Percentiles rank a stretch among this genome's conserved stretches.
These are phyloP conservation scores for Clarireedia homoeocarpa DNA, from an alignment of 2,329 filamentous ascomycete genomes.

Conservation along the genomic window DNA sequence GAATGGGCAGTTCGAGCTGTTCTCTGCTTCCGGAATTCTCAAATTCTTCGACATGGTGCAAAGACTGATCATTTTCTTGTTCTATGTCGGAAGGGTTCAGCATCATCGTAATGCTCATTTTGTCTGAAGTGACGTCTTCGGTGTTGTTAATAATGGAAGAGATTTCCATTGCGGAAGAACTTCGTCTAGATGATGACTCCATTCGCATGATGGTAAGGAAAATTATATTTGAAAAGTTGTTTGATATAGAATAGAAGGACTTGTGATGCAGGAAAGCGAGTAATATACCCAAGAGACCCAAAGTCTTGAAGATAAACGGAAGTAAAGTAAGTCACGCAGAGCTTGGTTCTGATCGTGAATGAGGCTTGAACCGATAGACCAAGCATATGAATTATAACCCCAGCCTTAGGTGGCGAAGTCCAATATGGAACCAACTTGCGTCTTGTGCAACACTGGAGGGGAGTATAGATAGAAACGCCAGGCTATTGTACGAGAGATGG, in stretches of 20 bases:
- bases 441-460: not conserved
- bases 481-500: not conserved
- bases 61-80: not conserved
- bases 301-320: not conserved
- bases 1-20: not conserved
- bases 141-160: not conserved
- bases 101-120: slow-evolving; percentile 1
- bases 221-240: not conserved
- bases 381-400: not conserved
- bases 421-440: slow-evolving; percentile 2
- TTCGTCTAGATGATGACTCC: not conserved
- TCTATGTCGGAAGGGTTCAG: not conserved
- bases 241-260: not conserved
- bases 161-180: slow-evolving; percentile 2
- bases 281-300: not conserved
- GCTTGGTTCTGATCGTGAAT: not conserved
- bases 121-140: not conserved
- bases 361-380: not conserved
- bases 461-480: not conserved
- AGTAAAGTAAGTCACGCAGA: not conserved
- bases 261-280: not conserved
- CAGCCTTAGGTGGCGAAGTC: not conserved
- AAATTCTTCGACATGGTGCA: not conserved
- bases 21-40: not conserved
- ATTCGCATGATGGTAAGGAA: not conserved